phyloP scores from a whole-genome alignment of 164 flowering plant genomes.

The Umbellularia californica region DNA sequence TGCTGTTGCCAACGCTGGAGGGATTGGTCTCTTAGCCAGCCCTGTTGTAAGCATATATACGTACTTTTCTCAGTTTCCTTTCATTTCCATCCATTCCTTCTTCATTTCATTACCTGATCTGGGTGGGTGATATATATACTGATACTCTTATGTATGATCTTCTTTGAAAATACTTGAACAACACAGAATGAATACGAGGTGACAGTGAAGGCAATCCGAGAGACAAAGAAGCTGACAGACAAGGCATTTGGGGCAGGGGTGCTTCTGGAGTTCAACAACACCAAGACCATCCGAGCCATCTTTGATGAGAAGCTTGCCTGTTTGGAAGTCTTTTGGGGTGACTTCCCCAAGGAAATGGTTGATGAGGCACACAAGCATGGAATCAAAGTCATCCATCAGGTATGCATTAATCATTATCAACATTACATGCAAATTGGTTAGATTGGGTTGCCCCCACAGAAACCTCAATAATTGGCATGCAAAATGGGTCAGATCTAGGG shows the following conservation, averaged over 20 bases:
- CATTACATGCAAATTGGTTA: no score
- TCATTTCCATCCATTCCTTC: background rate
- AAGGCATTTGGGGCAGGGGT: slow-evolving; percentile 24
- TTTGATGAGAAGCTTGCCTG: slow-evolving; percentile 28
- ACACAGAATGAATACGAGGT: slow-evolving; percentile 20
- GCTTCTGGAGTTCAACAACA: slow-evolving; percentile 21
- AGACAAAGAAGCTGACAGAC: slow-evolving; percentile 23
- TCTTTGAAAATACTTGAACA: background rate
- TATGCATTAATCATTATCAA: background rate
- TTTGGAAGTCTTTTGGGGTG: slow-evolving; percentile 31
- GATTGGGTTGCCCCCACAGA: no score
- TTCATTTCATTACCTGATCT: background rate
- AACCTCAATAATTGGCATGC: no score
- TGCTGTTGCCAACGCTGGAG: slow-evolving; percentile 29
- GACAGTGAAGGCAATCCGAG: slow-evolving; percentile 23
- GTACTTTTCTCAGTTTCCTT: background rate
- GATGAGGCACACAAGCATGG: slow-evolving; percentile 35
- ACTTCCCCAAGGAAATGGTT: slow-evolving; percentile 32
- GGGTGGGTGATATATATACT: background rate
- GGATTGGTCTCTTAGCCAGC: slow-evolving; percentile 25
- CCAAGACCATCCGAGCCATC: slow-evolving; percentile 19
- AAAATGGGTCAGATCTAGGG: no score
- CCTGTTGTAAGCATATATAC: slow-evolving; percentile 18
- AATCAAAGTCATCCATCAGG: slow-evolving; percentile 30
- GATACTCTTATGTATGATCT: background rate